Base-by-base conservation (phyloP, 2,329 filamentous ascomycete species). In the Talaromyces sp. region DNA sequence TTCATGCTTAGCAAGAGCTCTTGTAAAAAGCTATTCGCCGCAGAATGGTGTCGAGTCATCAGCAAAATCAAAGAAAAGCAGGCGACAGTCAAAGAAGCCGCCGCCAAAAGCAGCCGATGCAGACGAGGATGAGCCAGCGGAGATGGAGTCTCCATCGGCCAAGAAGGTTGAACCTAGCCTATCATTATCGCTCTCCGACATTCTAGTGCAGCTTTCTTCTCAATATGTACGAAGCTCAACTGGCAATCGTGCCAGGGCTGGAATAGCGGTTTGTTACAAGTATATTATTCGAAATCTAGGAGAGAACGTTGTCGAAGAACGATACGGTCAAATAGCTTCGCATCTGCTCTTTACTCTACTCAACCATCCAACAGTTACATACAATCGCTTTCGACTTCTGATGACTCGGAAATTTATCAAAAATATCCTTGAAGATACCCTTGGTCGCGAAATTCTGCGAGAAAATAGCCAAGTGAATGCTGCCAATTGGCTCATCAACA, bases 401-500 rank as follows among this genome's bases (percentile, higher is more conserved):
- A 87, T 91, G 60, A 89, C 91, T 2, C 84, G 94, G 57, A 90
- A 88, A 69, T 95, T 93, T 65, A 84, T 96, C 13, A 87, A 91
- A 63, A 87, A 88, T 37, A 82, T 97, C 50, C 78, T 99, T 10
- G 90, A 96, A 66, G 88, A 92, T 59, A 85, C 94, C 7, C 82
- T 97, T 62, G 91, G 91, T 8, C 82, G 83, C 59, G 85, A 87
- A 63, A 88, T 97, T 65, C 80, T 99, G 2, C 91, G 91, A 11
- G 93, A 99, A 72, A 90, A 89, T 13, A 92, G 91, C 7, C 93
- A 97, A 68, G 80, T 93, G 60, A 86, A 88, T 64, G 91, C 90
- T 28, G 89, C 91, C 6, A 90, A 86, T 66, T 84, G 85, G 61
- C 76, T 99, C 55, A 84, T 97, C 68, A 96, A 96, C 70, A 87